Evolutionary conservation across 106 monocot species (phyloP).

Genomic region (Dendrobium nobile): DNA sequence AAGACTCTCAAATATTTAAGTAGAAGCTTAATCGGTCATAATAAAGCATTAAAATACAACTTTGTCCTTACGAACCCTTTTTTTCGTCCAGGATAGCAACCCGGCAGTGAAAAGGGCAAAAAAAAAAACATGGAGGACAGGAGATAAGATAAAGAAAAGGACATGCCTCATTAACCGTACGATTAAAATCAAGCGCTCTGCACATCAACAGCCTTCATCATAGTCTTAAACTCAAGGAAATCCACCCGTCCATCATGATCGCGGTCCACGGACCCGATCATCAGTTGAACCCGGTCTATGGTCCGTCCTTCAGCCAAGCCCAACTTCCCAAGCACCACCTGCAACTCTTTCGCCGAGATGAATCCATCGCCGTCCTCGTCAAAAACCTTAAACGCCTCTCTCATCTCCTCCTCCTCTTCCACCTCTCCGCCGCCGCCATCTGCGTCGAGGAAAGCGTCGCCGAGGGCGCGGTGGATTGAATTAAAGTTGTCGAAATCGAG

Average conservation of each 20-base stretch:
- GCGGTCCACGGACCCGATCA: constrained; percentile 60
- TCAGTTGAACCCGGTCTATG: constrained; percentile 31
- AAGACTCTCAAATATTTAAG: not conserved
- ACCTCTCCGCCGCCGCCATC: not conserved
- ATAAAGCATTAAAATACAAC: not conserved
- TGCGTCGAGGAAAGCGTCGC: constrained; percentile 19
- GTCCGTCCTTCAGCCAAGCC: constrained; percentile 44
- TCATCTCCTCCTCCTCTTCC: constrained; percentile 40
- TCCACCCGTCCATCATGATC: constrained; percentile 51
- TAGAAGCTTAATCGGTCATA: not conserved
- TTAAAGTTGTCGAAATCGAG: constrained; percentile 22
- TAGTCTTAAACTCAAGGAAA: constrained; percentile 55
- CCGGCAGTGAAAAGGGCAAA: too few relatives aligned
- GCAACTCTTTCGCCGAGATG: constrained; percentile 67
- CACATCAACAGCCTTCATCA: constrained; percentile 39
- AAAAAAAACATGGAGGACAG: not conserved
- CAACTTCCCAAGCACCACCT: constrained; percentile 54
- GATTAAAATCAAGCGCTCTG: not conserved
- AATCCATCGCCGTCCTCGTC: constrained; percentile 70
- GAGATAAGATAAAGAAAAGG: not conserved
- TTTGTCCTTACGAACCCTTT: too few relatives aligned
- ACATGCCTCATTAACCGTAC: not conserved
- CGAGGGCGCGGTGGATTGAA: constrained; percentile 12
- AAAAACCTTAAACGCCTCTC: constrained; percentile 68
- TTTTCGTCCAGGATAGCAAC: too few relatives aligned